Evolutionary conservation across 2,329 filamentous ascomycete species (phyloP), one percentile per base, ranked within the genome.

Genomic region (Ceratocystis colombiana): DNA sequence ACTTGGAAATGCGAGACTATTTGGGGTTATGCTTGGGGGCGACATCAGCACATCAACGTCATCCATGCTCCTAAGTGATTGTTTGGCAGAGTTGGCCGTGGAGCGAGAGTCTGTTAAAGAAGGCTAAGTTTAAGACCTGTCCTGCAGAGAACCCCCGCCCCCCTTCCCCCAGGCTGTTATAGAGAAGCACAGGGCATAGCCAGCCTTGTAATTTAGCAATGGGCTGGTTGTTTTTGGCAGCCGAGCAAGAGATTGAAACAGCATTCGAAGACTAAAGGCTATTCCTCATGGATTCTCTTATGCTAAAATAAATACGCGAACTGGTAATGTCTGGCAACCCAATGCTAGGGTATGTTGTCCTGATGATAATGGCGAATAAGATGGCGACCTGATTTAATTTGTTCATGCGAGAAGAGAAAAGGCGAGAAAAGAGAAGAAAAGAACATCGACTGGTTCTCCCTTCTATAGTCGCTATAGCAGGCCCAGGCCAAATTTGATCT

Each of bases 361-460:
- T 41, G 10, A 41, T 41, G 37, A 17, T n/a, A 59, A 15, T 33
- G 30, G 30, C 15, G 55, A 30, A 30, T 15, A 30, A n/a, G 55
- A 59, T 33, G 53, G 55, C 12, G 28, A 59, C 20, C 22, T 50
- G 46, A 10, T 10, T 50, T 20, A 3, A 50, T 50, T 41, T 4
- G 5, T 50, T 20, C 17, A 50, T 30, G 22, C 2, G 25, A 33
- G 22, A 59, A 59, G 53, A 37, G 53, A 59, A 30, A 33, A 33
- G 53, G 22, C 53, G 53, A 59, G 53, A 59, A 59, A 59, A 59
- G 53, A 37, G 28, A 20, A 59, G 17, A 59, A 37, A 59, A 59
- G 28, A 59, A 30, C 7, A 17, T 33, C 12, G 55, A 8, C 37
- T 37, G 12, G 55, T 37, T 8, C 30, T 59, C 15, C 48, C 48